phyloP scores from a whole-genome alignment of 1,284 basidiomycete genomes.

The Apiotrichum gracile region DNA sequence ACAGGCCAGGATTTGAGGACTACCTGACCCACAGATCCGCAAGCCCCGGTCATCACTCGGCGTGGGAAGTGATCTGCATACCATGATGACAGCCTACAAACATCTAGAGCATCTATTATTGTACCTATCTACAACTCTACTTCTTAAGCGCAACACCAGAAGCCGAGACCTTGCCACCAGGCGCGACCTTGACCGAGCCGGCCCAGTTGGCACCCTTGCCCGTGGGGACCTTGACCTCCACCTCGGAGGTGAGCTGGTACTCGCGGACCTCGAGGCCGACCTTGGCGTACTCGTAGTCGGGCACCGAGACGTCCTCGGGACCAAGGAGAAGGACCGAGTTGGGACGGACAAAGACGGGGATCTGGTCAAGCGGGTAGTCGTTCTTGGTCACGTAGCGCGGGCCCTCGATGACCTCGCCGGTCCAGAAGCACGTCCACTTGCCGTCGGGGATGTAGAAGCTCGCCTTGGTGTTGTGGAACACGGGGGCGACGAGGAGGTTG shows the following conservation, averaged over 20 bases:
- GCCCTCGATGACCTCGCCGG: constrained; percentile 22
- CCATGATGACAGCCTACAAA: too few species aligned
- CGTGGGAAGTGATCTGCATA: too few species aligned
- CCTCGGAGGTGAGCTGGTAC: constrained; percentile 52
- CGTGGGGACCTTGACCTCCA: constrained; percentile 49
- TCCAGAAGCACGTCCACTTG: constrained; percentile 57
- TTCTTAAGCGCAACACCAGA: constrained; percentile 1
- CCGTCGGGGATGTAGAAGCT: constrained; percentile 66
- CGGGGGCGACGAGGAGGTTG: constrained; percentile 65
- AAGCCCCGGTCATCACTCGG: too few species aligned
- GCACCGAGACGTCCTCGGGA: constrained; percentile 53
- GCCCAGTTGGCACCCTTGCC: constrained; percentile 36
- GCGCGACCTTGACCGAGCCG: constrained; percentile 17
- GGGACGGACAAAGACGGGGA: constrained; percentile 63
- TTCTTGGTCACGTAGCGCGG: constrained; percentile 31
- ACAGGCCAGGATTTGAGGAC: too few species aligned
- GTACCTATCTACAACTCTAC: background rate
- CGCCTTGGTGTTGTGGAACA: constrained; percentile 57
- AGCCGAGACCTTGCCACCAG: constrained; percentile 13
- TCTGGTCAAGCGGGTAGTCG: constrained; percentile 36
- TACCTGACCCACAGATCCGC: too few species aligned
- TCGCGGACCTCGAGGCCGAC: constrained; percentile 53
- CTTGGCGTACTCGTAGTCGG: constrained; percentile 60
- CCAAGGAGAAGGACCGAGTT: constrained; percentile 58
- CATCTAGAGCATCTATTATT: too few species aligned